Conservation (phyloP, 2,329 filamentous ascomycete genomes). For the Onygenales sp. region DNA sequence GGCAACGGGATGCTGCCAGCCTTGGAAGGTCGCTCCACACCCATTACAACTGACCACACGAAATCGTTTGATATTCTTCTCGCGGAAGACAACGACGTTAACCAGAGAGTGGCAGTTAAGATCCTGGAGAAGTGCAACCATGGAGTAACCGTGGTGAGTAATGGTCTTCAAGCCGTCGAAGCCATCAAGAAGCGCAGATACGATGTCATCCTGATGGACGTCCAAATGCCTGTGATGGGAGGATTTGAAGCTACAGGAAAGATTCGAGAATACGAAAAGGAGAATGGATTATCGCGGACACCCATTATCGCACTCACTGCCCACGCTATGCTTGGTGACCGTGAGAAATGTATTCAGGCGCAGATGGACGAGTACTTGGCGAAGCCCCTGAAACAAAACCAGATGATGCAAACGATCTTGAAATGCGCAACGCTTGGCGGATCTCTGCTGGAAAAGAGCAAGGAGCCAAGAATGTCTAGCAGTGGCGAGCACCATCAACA, state of each 20-base stretch:
- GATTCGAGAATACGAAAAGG: conserved; percentile 89
- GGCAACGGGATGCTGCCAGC: conserved; percentile 95
- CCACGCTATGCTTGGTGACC: conserved; percentile 96
- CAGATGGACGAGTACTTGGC: conserved; percentile 99
- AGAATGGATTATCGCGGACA: conserved; percentile 68
- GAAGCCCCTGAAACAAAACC: conserved; percentile 92
- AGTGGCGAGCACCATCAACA: conserved; percentile 19
- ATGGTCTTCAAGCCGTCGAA: conserved; percentile 86
- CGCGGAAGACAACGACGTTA: conserved; percentile 95
- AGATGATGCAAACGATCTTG: conserved; percentile 93
- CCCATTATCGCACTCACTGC: conserved; percentile 96
- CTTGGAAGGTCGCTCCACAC: conserved; percentile 83
- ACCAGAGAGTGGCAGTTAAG: conserved; percentile 90
- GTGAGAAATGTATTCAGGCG: conserved; percentile 95
- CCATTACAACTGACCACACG: conserved; percentile 83
- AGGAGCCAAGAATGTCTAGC: conserved; percentile 32
- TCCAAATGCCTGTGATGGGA: conserved; percentile 99
- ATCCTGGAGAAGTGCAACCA: conserved; percentile 91
- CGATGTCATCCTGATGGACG: conserved; percentile 97
- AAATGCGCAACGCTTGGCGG: conserved; percentile 85
- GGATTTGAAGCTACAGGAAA: conserved; percentile 95
- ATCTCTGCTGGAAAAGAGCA: conserved; percentile 33
- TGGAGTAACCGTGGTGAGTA: conserved; percentile 67
- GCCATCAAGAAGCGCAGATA: conserved; percentile 87
- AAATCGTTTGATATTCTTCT: conserved; percentile 92